These are phyloP conservation scores for Pseudogymnoascus verrucosus DNA, from an alignment of 2,329 filamentous ascomycete genomes.

Conservation along the genomic window DNA sequence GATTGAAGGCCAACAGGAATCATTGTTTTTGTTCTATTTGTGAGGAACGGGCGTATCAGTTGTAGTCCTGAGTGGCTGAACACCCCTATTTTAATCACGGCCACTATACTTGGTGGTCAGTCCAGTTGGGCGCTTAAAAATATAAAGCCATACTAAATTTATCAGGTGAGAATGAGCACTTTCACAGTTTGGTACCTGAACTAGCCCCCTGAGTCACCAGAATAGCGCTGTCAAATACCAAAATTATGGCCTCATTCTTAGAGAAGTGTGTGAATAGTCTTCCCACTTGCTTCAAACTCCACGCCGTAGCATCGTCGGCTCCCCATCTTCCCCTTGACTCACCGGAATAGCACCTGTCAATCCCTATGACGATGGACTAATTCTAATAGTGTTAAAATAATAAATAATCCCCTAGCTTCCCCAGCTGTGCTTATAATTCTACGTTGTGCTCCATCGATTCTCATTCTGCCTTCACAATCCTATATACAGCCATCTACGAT, in stretches of 20 bases:
- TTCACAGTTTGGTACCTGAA: not conserved
- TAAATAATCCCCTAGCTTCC: not conserved
- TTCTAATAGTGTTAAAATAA: not conserved
- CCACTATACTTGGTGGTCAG: not conserved
- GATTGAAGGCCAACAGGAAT: not conserved
- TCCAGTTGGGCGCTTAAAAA: not conserved
- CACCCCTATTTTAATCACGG: not conserved
- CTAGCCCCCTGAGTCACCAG: not conserved
- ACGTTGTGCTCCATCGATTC: not conserved
- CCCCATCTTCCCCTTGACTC: not conserved
- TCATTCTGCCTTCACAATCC: not conserved
- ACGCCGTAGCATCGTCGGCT: not conserved
- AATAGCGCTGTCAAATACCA: not conserved
- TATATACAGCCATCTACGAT: not conserved
- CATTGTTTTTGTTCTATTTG: not conserved
- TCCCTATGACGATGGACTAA: not conserved
- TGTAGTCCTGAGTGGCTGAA: not conserved
- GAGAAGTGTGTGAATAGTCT: not conserved
- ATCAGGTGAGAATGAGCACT: not conserved
- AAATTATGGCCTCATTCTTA: not conserved
- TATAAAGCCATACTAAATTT: not conserved
- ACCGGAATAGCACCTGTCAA: not conserved
- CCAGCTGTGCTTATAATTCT: not conserved
- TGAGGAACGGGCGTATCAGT: not conserved
- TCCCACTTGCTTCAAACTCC: not conserved